A percentile compares a stretch with the other conserved stretches of the same genome.
Evolutionary conservation across 2,329 filamentous ascomycete genomes (phyloP).

Genomic region (Bisporella sp.): DNA sequence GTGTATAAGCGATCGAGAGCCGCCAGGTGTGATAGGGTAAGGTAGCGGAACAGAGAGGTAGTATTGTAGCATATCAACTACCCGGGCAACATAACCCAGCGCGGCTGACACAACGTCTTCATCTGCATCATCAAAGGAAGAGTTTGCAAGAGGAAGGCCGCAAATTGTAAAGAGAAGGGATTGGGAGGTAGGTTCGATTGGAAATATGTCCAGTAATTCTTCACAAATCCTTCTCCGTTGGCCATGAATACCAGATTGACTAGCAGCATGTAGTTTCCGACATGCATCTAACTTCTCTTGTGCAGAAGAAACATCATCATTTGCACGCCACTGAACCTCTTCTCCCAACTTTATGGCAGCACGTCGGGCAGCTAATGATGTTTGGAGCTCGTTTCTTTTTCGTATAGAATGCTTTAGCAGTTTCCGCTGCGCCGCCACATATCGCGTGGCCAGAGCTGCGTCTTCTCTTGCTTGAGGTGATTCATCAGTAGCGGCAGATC

Average conservation of each 20-base stretch:
- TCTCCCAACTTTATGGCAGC: constrained; percentile 61
- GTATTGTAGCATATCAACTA: constrained; percentile 70
- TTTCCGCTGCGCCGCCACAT: constrained; percentile 57
- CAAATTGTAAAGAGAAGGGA: constrained; percentile 81
- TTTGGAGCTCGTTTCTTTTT: constrained; percentile 59
- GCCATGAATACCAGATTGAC: constrained; percentile 64
- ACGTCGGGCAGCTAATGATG: constrained; percentile 58
- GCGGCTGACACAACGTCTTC: constrained; percentile 74
- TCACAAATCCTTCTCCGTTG: constrained; percentile 85
- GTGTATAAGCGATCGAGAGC: constrained; percentile 67
- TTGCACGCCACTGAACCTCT: constrained; percentile 49
- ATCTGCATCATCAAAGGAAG: constrained; percentile 60
- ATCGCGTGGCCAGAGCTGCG: constrained; percentile 40
- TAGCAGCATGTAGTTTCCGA: constrained; percentile 45
- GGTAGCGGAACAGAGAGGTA: constrained; percentile 75
- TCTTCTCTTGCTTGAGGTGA: constrained; percentile 44
- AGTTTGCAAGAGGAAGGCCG: constrained; percentile 72
- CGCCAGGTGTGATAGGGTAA: constrained; percentile 67
- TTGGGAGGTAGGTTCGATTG: constrained; percentile 60
- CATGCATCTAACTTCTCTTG: constrained; percentile 51
- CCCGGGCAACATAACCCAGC: constrained; percentile 70
- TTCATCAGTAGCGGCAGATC: constrained; percentile 33
- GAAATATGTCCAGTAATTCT: constrained; percentile 72
- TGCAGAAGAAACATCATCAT: constrained; percentile 55
- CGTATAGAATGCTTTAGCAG: constrained; percentile 54